Conservation (phyloP, 2,329 filamentous ascomycete genomes). For the Alternaria triticimaculans region DNA sequence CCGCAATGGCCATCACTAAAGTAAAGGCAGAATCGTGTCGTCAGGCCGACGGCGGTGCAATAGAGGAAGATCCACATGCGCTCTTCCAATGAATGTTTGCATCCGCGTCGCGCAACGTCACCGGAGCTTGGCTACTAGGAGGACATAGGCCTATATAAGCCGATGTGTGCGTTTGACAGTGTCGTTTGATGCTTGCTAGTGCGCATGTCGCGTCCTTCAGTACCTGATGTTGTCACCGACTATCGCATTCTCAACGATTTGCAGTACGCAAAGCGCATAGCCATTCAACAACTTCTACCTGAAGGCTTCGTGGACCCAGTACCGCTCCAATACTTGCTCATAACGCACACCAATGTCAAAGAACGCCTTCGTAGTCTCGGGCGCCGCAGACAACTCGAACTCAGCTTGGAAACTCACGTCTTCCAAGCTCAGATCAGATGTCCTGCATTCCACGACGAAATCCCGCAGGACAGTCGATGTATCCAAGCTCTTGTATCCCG, state of each 20-base stretch:
- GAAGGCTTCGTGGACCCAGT: not conserved
- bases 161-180: not conserved
- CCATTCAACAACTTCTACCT: not conserved
- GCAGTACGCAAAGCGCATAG: no score
- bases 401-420: not conserved
- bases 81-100: not conserved
- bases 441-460: slow-evolving; percentile 11
- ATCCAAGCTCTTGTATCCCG: not conserved
- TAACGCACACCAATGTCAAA: slow-evolving; percentile 3
- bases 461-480: not conserved
- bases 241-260: not conserved
- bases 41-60: not conserved
- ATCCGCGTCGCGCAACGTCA: not conserved
- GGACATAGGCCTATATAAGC: not conserved
- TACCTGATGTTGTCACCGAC: not conserved
- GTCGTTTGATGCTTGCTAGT: not conserved
- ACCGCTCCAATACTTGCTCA: not conserved
- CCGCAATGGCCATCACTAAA: not conserved
- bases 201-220: not conserved
- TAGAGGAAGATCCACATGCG: not conserved
- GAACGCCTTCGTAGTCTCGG: not conserved
- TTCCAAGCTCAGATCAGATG: not conserved
- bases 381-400: no score
- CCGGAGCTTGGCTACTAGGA: not conserved
- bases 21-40: not conserved